A percentile compares a stretch with the other conserved stretches of the same genome.
Conservation (phyloP, 441 rosid genomes). For the Codiaeum variegatum region DNA sequence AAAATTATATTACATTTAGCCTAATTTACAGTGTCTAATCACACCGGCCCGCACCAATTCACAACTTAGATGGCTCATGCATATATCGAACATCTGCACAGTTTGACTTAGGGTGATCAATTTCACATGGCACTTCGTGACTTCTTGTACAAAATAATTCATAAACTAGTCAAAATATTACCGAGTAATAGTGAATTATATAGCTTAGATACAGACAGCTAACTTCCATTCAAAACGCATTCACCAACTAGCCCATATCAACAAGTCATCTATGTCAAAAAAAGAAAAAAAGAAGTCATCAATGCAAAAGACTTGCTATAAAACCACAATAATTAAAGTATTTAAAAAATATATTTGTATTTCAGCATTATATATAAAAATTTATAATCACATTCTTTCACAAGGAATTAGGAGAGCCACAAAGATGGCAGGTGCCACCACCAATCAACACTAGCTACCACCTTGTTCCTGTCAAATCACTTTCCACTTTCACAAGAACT, state of each 20-base stretch:
- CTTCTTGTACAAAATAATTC: not conserved
- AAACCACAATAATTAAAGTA: not conserved
- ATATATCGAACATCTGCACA: not conserved
- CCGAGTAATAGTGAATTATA: not conserved
- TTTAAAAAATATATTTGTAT: not conserved
- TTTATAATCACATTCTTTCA: not conserved
- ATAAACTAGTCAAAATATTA: not conserved
- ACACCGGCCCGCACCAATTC: not conserved
- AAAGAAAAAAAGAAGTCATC: too few relatives aligned
- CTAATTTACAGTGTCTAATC: not conserved
- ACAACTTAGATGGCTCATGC: not conserved
- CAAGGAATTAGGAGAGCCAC: conserved; percentile 10
- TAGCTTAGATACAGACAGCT: not conserved
- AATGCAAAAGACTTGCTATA: not conserved
- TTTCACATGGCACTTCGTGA: not conserved
- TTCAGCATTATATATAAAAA: not conserved
- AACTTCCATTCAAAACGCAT: conserved; percentile 43
- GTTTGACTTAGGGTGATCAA: not conserved
- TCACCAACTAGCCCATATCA: conserved; percentile 34
- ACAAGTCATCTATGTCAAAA: conserved; percentile 20
- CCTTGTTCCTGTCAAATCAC: not conserved
- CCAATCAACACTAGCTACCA: conserved; percentile 7
- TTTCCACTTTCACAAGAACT: conserved; percentile 12
- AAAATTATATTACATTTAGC: not conserved
- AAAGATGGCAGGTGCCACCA: conserved; percentile 20